Evolutionary conservation across 148 eudicot species (phyloP).

Genomic region (Mesembryanthemum crystallinum): DNA sequence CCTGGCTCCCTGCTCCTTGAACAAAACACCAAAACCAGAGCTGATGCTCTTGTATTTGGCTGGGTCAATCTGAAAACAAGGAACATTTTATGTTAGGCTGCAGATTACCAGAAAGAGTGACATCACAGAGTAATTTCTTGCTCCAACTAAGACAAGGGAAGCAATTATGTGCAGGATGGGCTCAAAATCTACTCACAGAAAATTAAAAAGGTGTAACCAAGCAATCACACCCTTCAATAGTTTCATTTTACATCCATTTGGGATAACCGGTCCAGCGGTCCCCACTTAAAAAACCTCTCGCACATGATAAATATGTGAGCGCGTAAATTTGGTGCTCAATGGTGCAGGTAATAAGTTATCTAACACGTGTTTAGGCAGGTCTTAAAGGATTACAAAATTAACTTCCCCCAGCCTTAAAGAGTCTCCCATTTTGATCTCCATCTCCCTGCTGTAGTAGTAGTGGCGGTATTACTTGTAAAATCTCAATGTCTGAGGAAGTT

Average conservation of each 20-base stretch:
- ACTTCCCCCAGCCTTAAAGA: not conserved
- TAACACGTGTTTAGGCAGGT: too few relatives aligned
- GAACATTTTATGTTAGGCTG: not conserved
- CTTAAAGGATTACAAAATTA: too few relatives aligned
- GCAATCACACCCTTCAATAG: not conserved
- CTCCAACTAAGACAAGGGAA: not conserved
- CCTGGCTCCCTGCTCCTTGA: conserved; percentile 78
- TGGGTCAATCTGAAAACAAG: conserved; percentile 65
- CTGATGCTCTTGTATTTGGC: conserved; percentile 82
- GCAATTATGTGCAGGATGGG: not conserved
- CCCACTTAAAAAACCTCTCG: too few relatives aligned
- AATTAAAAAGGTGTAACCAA: not conserved
- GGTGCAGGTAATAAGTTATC: too few relatives aligned
- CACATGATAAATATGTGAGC: too few relatives aligned
- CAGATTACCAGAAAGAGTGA: not conserved
- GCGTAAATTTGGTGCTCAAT: too few relatives aligned
- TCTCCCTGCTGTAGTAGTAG: not conserved
- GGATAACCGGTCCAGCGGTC: too few relatives aligned
- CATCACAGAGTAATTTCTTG: too few relatives aligned
- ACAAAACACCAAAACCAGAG: conserved; percentile 76
- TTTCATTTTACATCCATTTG: not conserved
- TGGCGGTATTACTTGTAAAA: not conserved
- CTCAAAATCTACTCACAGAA: not conserved
- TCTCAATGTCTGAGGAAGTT: not conserved
- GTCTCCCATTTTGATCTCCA: not conserved